phyloP scores from a whole-genome alignment of 1,284 basidiomycete genomes.

The Austroboletus niveus region DNA sequence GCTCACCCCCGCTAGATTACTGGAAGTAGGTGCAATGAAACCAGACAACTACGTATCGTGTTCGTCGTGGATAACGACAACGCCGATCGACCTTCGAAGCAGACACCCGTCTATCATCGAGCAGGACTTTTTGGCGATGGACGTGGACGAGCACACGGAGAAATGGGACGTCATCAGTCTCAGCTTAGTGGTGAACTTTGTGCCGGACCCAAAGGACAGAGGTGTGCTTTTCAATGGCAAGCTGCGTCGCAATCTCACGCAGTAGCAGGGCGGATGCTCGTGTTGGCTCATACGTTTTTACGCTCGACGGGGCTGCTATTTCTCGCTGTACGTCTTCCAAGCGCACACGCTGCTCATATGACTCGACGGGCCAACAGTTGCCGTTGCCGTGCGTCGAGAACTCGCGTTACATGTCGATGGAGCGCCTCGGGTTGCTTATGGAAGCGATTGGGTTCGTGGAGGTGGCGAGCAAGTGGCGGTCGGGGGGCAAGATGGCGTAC shows the following conservation, averaged over 20 bases:
- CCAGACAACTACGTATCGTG: constrained; percentile 76
- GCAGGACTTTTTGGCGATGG: constrained; percentile 77
- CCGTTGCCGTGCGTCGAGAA: constrained; percentile 81
- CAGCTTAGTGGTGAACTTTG: constrained; percentile 86
- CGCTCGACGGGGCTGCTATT: constrained; percentile 60
- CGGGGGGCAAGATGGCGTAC: constrained; percentile 73
- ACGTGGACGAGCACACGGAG: constrained; percentile 43
- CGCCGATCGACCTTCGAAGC: constrained; percentile 79
- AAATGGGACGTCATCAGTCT: constrained; percentile 80
- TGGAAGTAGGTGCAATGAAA: constrained; percentile 84
- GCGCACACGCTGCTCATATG: neutral
- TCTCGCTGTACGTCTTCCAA: constrained; percentile 58
- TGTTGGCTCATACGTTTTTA: constrained; percentile 62
- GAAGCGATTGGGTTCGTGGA: constrained; percentile 60
- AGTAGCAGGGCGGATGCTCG: constrained; percentile 69
- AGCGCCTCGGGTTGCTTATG: constrained; percentile 61
- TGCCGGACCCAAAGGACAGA: constrained; percentile 71
- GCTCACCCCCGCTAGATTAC: constrained; percentile 47
- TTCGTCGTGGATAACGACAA: constrained; percentile 66
- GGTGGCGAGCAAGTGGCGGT: constrained; percentile 58
- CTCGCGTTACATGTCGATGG: constrained; percentile 73
- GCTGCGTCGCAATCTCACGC: constrained; percentile 4
- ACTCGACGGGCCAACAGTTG: constrained; percentile 45
- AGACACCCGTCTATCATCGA: constrained; percentile 75
- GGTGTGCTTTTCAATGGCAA: constrained; percentile 42